These are phyloP conservation scores for Pachyrhizus erosus DNA, from an alignment of 306 rosid species.

Conservation along the genomic window DNA sequence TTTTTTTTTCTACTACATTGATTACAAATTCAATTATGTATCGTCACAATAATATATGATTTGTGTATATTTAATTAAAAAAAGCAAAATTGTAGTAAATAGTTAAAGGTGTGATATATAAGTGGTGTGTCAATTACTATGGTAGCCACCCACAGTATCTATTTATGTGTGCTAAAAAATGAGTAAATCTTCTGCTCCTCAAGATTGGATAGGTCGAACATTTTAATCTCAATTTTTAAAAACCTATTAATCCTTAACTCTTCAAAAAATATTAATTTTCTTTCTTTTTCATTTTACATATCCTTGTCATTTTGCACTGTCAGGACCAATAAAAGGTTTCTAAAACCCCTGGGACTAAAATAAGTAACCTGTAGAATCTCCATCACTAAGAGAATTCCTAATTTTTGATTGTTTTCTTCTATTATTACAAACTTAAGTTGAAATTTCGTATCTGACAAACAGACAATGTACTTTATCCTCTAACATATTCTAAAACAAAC, in stretches of 20 bases:
- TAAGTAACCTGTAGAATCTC: background rate
- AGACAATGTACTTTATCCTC: background rate
- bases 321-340: background rate
- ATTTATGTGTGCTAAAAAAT: no score
- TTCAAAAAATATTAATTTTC: no score
- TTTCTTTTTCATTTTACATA: background rate
- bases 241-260: background rate
- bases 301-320: background rate
- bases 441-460: background rate
- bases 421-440: background rate
- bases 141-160: no score
- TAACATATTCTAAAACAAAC: constrained; percentile 18
- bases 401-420: background rate
- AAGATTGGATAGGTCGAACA: background rate
- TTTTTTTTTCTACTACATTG: no score
- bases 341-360: background rate
- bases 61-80: no score
- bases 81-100: no score
- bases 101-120: no score
- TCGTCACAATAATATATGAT: no score
- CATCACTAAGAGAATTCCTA: background rate
- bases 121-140: no score
- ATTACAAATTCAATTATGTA: no score
- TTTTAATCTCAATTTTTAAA: no score
- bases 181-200: no score